These are phyloP conservation scores for Penicillium expansum DNA, from an alignment of 2,329 filamentous ascomycete species.

Conservation along the genomic window DNA sequence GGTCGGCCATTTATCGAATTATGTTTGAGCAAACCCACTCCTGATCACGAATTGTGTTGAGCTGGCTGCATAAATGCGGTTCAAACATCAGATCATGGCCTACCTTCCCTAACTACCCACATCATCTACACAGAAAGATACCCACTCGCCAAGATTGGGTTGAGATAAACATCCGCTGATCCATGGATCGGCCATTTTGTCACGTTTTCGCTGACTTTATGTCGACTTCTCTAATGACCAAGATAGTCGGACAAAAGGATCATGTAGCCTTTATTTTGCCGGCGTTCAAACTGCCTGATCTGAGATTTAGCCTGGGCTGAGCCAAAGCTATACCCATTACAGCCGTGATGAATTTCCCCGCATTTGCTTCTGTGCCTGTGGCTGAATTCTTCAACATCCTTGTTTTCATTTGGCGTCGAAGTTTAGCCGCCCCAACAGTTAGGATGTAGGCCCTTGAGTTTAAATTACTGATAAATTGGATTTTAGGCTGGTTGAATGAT, in stretches of 20 bases:
- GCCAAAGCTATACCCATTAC: background rate
- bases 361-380: background rate
- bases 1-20: background rate
- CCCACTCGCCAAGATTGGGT: background rate
- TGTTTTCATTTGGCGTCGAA: background rate
- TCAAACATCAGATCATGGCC: background rate
- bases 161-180: background rate
- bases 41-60: background rate
- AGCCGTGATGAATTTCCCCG: slow-evolving; percentile 3
- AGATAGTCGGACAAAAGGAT: background rate
- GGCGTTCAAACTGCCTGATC: background rate
- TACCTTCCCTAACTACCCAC: background rate
- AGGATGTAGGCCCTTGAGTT: background rate
- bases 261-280: background rate
- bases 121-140: background rate
- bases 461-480: too few relatives aligned
- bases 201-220: background rate
- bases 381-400: background rate
- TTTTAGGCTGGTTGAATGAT: slow-evolving; percentile 1
- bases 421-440: background rate
- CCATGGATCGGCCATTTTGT: background rate
- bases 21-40: background rate
- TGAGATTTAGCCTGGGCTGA: slow-evolving; percentile 1
- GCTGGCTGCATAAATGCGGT: background rate
- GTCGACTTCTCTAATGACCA: too few relatives aligned